Conservation (phyloP, 306 rosid genomes). For the Glycine tomentella region DNA sequence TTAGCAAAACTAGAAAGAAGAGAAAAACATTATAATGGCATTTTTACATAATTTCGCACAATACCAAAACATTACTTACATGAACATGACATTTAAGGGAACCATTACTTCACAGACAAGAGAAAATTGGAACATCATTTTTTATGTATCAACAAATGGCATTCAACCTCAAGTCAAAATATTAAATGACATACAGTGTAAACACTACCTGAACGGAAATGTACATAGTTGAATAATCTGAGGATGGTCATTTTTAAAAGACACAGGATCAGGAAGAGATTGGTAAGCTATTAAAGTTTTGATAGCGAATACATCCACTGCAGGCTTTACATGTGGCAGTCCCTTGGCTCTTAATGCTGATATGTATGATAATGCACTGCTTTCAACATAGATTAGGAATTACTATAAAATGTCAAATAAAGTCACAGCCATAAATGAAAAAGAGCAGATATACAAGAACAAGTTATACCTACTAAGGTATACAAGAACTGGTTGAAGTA, state of each 20-base stretch:
- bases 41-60: slow-evolving; percentile 22
- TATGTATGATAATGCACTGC: slow-evolving; percentile 86
- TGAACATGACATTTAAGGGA: slow-evolving; percentile 17
- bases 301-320: slow-evolving; percentile 68
- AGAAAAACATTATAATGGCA: slow-evolving; percentile 28
- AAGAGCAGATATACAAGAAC: not conserved
- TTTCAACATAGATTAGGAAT: slow-evolving; percentile 48
- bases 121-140: slow-evolving; percentile 18
- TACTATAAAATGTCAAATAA: slow-evolving; percentile 34
- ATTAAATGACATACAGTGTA: slow-evolving; percentile 29
- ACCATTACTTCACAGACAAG: not conserved
- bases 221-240: slow-evolving; percentile 84
- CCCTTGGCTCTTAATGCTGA: slow-evolving; percentile 72
- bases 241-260: slow-evolving; percentile 83
- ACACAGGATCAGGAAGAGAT: slow-evolving; percentile 83
- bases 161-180: slow-evolving; percentile 27
- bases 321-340: slow-evolving; percentile 66
- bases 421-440: slow-evolving; percentile 32
- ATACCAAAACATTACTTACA: slow-evolving; percentile 17
- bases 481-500: slow-evolving; percentile 92
- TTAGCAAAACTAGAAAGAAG: slow-evolving; percentile 17
- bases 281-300: slow-evolving; percentile 83
- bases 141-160: slow-evolving; percentile 1
- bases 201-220: slow-evolving; percentile 85
- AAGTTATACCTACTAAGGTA: slow-evolving; percentile 83